A percentile compares a stretch with the other conserved stretches of the same genome.
These are phyloP conservation scores for Penicillium hesseltinei DNA, from an alignment of 2,329 filamentous ascomycete species.

Conservation along the genomic window DNA sequence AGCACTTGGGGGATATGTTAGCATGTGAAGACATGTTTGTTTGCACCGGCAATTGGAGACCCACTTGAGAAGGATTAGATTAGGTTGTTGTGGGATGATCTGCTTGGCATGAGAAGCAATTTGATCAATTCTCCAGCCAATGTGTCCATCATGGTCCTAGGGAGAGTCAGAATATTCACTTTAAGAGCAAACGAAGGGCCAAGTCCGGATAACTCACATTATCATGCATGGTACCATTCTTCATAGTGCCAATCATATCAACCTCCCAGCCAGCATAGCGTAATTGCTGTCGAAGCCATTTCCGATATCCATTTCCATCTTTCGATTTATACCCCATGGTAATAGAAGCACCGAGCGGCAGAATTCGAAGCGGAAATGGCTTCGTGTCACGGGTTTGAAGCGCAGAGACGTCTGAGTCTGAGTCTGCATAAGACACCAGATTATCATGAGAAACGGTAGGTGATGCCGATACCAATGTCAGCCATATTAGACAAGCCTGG, in stretches of 20 bases:
- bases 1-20: slow-evolving; percentile 20
- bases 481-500: slow-evolving; percentile 8
- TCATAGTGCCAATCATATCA: slow-evolving; percentile 28
- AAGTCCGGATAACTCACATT: slow-evolving; percentile 16
- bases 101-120: slow-evolving; percentile 9
- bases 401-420: background rate
- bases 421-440: background rate
- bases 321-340: slow-evolving; percentile 34
- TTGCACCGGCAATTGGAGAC: background rate
- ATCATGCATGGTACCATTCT: slow-evolving; percentile 27
- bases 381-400: slow-evolving; percentile 2
- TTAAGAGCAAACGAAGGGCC: no score
- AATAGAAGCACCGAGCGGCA: slow-evolving; percentile 41
- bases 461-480: slow-evolving; percentile 1
- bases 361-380: slow-evolving; percentile 13
- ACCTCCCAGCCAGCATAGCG: slow-evolving; percentile 27
- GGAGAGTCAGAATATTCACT: background rate
- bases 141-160: slow-evolving; percentile 28
- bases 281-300: slow-evolving; percentile 37
- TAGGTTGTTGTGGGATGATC: slow-evolving; percentile 21
- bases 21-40: background rate
- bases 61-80: slow-evolving; percentile 31
- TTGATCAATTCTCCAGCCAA: slow-evolving; percentile 25
- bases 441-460: background rate
- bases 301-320: slow-evolving; percentile 43